Evolutionary conservation across 2,329 filamentous ascomycete genomes (phyloP), one percentile per base, ranked within the genome.

Genomic region (Phialophora expanda): DNA sequence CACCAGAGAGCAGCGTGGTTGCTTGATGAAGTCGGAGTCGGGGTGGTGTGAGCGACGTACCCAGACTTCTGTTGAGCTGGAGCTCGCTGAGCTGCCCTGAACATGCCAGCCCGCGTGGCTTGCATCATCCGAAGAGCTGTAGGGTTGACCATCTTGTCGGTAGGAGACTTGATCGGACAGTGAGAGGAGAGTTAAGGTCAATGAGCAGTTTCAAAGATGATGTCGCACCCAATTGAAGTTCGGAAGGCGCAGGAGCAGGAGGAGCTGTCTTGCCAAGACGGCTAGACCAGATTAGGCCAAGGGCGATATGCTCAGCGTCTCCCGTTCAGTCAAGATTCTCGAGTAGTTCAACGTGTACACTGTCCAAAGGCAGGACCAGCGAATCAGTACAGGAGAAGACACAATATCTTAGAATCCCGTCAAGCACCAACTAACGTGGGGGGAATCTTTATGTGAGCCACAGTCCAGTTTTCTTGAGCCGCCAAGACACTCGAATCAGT

Each of bases 41-140:
- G 6, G 34, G 46, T 59, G 26, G 44, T 51, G 26, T 26, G n/a
- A 28, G 56, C 24, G 44, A 69, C 69, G 34, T 63, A 72, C 70
- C 70, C 70, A 17, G 58, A 53, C 34, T 61, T 61, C 60, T 64
- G 61, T 46, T 70, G 67, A 62, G 64, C 64, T 54, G 64, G 58
- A 61, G 53, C 53, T 55, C 53, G 53, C 53, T 30, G 24, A 4
- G 66, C 41, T 48, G 61, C 66, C 48, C 66, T 68, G 68, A 73
- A 73, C 61, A 71, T 62, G 62, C 64, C 64, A 28, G 70, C 69
- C 58, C 68, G 64, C 30, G 72, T 72, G 53, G 71, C 71, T 65
- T 72, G 72, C 71, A 73, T 73, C 64, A 73, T 65, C 59, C 72
- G 72, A 54, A 70, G 69, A 66, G 71, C 69, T 62, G 71, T 72